phyloP scores from a whole-genome alignment of 2,329 filamentous ascomycete species.

The Zalaria obscura region DNA sequence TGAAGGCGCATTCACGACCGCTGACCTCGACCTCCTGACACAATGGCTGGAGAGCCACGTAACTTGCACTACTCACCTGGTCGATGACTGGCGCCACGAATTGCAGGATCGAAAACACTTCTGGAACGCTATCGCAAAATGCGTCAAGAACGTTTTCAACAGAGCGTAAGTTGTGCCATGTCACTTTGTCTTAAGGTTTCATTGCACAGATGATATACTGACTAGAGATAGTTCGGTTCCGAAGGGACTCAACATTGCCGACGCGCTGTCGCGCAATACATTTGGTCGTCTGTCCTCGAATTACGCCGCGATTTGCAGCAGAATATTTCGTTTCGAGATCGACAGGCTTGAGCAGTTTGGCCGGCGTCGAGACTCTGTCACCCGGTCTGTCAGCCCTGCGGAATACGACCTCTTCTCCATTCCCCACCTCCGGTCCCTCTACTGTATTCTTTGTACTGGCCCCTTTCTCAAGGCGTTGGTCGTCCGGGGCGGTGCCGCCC shows the following conservation, averaged over 20 bases:
- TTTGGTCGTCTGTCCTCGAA: neutral
- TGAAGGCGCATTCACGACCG: neutral
- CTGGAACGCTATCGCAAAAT: slow-evolving; percentile 1
- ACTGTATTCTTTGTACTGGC: neutral
- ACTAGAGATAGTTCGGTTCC: neutral
- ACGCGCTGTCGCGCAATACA: neutral
- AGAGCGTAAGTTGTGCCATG: neutral
- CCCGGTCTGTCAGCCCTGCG: too few relatives aligned
- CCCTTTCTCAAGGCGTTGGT: neutral
- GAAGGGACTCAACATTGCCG: neutral
- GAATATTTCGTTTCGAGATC: neutral
- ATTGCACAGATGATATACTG: neutral
- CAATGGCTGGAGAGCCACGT: slow-evolving; percentile 1
- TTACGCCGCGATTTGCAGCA: neutral
- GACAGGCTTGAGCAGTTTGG: neutral
- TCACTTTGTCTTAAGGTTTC: neutral
- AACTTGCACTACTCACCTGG: neutral
- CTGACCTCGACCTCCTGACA: too few relatives aligned
- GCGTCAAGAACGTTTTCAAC: neutral
- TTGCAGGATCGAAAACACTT: neutral
- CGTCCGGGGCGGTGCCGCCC: too few relatives aligned
- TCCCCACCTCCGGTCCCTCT: neutral
- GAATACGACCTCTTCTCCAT: too few relatives aligned
- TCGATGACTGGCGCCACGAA: neutral
- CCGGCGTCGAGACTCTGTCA: neutral